Percentiles rank a stretch among this genome's conserved stretches.
Conservation (phyloP, 1,139 yeast species). For the Saccharomyces hybrid region DNA sequence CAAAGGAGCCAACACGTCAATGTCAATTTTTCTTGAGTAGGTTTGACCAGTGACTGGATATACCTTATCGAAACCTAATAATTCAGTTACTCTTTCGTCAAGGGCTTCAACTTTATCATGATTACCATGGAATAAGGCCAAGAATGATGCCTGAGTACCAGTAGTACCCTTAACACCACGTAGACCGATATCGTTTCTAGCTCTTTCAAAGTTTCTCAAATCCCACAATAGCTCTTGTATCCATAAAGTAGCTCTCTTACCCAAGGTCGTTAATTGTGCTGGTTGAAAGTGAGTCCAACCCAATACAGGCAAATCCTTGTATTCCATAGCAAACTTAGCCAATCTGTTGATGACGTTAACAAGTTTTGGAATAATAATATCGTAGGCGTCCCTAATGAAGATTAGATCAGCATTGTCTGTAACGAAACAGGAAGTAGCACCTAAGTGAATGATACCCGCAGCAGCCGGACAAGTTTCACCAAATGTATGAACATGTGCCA, state of each 20-base stretch:
- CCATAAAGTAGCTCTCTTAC: constrained; percentile 97
- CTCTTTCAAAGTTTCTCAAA: constrained; percentile 89
- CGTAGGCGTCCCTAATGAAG: constrained; percentile 92
- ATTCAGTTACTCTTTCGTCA: constrained; percentile 86
- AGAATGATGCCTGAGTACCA: constrained; percentile 96
- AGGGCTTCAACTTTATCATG: constrained; percentile 92
- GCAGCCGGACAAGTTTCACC: constrained; percentile 93
- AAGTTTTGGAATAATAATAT: constrained; percentile 83
- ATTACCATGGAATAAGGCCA: constrained; percentile 90
- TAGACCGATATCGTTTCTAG: constrained; percentile 91
- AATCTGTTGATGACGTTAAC: constrained; percentile 92
- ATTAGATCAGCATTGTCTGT: constrained; percentile 98
- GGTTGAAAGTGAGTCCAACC: constrained; percentile 99
- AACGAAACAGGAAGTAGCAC: constrained; percentile 96
- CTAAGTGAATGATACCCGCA: constrained; percentile 95
- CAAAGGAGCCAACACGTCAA: constrained; percentile 86
- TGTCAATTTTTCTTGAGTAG: constrained; percentile 94
- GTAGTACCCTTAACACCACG: constrained; percentile 99
- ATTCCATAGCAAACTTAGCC: constrained; percentile 76
- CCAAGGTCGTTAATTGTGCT: constrained; percentile 96
- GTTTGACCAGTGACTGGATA: constrained; percentile 99
- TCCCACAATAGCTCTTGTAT: constrained; percentile 97
- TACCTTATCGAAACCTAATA: constrained; percentile 87
- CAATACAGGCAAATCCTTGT: constrained; percentile 92
- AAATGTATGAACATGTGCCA: constrained; percentile 97